Percentiles rank a stretch among this genome's conserved stretches.
Evolutionary conservation across 2,329 filamentous ascomycete genomes (phyloP).

Genomic region (Colletotrichum lini): DNA sequence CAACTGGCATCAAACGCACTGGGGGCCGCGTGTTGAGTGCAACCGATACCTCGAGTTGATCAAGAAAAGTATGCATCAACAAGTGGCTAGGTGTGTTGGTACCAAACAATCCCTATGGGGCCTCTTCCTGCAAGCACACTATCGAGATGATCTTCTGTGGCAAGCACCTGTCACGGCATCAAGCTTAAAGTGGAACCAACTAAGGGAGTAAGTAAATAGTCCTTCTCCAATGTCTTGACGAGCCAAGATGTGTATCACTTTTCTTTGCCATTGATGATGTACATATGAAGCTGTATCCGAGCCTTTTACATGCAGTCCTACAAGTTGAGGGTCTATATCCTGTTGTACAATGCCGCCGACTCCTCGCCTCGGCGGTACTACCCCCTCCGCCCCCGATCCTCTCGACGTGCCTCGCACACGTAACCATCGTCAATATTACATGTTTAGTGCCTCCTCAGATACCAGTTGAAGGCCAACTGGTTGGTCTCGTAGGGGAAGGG

Average conservation of each 20-base stretch:
- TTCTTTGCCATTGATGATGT: constrained; percentile 34
- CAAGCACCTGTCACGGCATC: not conserved
- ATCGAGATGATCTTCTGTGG: too few relatives aligned
- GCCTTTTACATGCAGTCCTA: constrained; percentile 37
- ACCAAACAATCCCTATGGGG: too few relatives aligned
- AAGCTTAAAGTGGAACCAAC: not conserved
- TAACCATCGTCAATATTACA: constrained; percentile 12
- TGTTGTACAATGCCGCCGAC: constrained; percentile 38
- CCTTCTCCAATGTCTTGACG: not conserved
- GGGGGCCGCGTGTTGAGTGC: too few relatives aligned
- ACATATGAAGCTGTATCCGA: constrained; percentile 31
- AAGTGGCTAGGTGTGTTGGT: too few relatives aligned
- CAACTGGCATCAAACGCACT: too few relatives aligned
- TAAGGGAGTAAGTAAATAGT: not conserved
- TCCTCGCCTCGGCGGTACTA: not conserved
- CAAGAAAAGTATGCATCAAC: too few relatives aligned
- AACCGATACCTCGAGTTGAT: too few relatives aligned
- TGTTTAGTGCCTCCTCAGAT: constrained; percentile 81
- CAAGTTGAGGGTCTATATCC: constrained; percentile 36
- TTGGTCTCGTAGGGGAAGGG: constrained; percentile 80
- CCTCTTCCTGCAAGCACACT: too few relatives aligned
- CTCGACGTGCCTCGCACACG: not conserved
- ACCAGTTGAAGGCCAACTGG: constrained; percentile 94
- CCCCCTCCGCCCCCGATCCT: not conserved
- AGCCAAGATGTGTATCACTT: constrained; percentile 1